These are phyloP conservation scores for Phytopythium sindhum DNA, from an alignment of 352 stramenopile genomes.

Conservation along the genomic window DNA sequence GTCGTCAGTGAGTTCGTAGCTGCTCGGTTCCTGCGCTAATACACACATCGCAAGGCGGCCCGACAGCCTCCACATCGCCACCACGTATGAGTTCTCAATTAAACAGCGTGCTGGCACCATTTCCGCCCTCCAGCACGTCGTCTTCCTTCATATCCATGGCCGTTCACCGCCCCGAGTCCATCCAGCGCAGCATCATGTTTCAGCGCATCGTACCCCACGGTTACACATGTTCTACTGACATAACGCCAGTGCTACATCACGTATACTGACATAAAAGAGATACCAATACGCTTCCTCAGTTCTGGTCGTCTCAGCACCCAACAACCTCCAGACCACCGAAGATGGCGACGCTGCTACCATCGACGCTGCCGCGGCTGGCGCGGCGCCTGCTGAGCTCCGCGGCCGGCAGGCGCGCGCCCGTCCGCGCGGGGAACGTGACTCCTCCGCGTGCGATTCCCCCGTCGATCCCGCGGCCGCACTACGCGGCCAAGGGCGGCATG, in stretches of 20 bases:
- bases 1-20: background rate
- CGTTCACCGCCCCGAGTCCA: too few species aligned
- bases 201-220: too few species aligned
- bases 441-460: conserved; percentile 44
- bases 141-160: too few species aligned
- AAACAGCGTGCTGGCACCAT: too few species aligned
- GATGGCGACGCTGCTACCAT: conserved; percentile 3
- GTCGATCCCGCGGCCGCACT: conserved; percentile 58
- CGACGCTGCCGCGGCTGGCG: background rate
- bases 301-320: background rate
- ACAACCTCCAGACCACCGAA: background rate
- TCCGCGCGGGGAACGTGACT: conserved; percentile 48
- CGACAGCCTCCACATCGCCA: too few species aligned
- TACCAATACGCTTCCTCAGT: background rate
- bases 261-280: background rate
- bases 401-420: conserved; percentile 23
- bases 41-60: too few species aligned
- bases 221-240: background rate
- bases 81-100: too few species aligned
- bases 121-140: too few species aligned
- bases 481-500: conserved; percentile 59
- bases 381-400: conserved; percentile 33
- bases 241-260: background rate
- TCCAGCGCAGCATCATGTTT: too few species aligned
- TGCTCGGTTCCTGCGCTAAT: too few species aligned